Base-by-base conservation (phyloP, 352 stramenopile genomes). In the Pythium utonaiense region DNA sequence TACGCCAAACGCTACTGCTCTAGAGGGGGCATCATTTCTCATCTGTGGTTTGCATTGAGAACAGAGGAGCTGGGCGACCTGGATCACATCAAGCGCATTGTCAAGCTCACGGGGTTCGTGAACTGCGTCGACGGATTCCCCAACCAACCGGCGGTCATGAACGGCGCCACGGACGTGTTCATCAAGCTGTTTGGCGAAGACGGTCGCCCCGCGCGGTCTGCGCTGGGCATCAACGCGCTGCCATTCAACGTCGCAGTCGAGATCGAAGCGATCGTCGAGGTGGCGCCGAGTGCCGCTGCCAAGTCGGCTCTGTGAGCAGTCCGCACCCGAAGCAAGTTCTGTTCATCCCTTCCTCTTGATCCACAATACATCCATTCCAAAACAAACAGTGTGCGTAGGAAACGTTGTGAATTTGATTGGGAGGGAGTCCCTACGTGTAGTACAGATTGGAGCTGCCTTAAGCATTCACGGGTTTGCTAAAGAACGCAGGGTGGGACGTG, bases 91-190 rank as follows among this genome's bases (percentile, higher is more conserved):
- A 90, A 84, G 67, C 76, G 87, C 60, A 79, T 98, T 44, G 89
- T 98, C 41, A 98, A 98, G 78, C 66, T 98, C 48, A 83, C 94
- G 45, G 93, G 93, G 28, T 98, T 98, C 67, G 92, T 98, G 12
- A 95, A 96, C 70, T 98, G 88, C 62, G 70, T 87, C 24, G 80
- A 95, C 53, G 83, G 82, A 51, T 97, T 96, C 75, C 62, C 72
- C 12, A 68, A 76, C 49, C 91, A 98, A 69, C 88, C 92, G 8
- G 63, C 72, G 14, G 93, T 98, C 1, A 89, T 98, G 63, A 98
- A 98, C 77, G 94, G 94, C 40, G 88, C 82, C 25, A 96, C 84
- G 12, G 91, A 98, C 70, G 58, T 97, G 3, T 75, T 87, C 30
- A 62, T 67, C 38, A 70, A 97, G 62, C 74, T 96, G 34, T 90